These are phyloP conservation scores for Arachis hypogaea DNA, from an alignment of 306 rosid genomes.

Conservation along the genomic window DNA sequence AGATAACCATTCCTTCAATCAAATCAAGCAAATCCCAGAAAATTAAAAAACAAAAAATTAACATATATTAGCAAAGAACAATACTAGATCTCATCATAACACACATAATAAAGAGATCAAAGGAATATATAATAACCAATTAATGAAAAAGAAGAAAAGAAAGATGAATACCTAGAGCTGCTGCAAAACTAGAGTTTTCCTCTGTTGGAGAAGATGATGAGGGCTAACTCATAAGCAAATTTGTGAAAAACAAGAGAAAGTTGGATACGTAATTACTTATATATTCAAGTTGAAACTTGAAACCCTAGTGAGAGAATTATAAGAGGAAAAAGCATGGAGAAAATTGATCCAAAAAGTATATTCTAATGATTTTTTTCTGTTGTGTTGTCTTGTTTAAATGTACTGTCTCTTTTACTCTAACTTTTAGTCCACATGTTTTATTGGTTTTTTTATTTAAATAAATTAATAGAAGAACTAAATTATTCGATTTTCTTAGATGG, in stretches of 20 bases:
- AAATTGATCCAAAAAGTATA: not conserved
- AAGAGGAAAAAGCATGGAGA: slow-evolving; percentile 29
- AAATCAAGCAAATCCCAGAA: slow-evolving; percentile 4
- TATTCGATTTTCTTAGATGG: no score
- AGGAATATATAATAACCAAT: no score
- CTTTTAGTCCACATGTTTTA: slow-evolving; percentile 38
- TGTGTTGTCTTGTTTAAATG: slow-evolving; percentile 28
- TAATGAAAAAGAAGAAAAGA: no score
- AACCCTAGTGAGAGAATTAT: slow-evolving; percentile 58
- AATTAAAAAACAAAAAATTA: not conserved
- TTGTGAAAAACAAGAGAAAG: slow-evolving; percentile 65
- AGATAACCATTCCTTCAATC: not conserved
- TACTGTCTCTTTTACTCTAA: slow-evolving; percentile 14
- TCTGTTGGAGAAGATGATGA: slow-evolving; percentile 88
- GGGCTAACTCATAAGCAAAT: slow-evolving; percentile 90
- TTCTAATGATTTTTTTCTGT: not conserved
- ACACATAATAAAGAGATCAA: not conserved
- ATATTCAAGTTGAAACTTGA: slow-evolving; percentile 50
- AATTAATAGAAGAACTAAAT: no score
- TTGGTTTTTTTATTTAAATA: no score
- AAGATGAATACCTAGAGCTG: slow-evolving; percentile 57
- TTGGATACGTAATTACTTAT: slow-evolving; percentile 34
- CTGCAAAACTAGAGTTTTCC: slow-evolving; percentile 92
- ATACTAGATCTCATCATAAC: slow-evolving; percentile 34
- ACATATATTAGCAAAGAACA: not conserved